Conservation (phyloP, 495 filamentous ascomycete species). For the Staphylotrichum longicolle region DNA sequence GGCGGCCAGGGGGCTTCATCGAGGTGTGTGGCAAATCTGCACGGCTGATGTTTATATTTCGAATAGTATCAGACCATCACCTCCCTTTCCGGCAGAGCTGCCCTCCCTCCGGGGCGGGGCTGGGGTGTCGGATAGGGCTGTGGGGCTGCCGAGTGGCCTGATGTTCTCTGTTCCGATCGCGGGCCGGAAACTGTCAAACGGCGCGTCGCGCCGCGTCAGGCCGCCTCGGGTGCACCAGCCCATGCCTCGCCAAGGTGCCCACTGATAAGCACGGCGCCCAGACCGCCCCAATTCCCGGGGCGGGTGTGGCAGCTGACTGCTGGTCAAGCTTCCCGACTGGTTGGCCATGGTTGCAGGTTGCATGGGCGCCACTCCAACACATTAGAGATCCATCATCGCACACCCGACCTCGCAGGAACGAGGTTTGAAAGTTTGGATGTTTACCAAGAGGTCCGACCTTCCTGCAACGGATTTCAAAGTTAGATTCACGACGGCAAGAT, state of each 20-base stretch:
- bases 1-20: background rate
- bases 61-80: conserved; percentile 7
- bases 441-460: too few species aligned
- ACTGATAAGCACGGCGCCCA: conserved; percentile 11
- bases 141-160: background rate
- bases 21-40: background rate
- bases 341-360: background rate
- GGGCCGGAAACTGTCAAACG: background rate
- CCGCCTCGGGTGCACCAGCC: background rate
- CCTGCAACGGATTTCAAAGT: too few species aligned
- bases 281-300: background rate
- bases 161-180: conserved; percentile 7
- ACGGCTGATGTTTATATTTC: background rate
- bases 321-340: conserved; percentile 10
- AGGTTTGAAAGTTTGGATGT: too few species aligned
- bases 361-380: background rate
- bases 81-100: background rate
- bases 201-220: background rate
- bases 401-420: background rate
- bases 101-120: background rate
- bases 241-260: background rate
- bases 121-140: background rate
- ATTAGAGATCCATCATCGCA: background rate
- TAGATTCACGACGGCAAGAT: too few species aligned
- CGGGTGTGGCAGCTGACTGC: conserved; percentile 7